Base-by-base conservation (phyloP, 225 moss, liverwort and hornwort genomes). In the Physcomitrellopsis africana region DNA sequence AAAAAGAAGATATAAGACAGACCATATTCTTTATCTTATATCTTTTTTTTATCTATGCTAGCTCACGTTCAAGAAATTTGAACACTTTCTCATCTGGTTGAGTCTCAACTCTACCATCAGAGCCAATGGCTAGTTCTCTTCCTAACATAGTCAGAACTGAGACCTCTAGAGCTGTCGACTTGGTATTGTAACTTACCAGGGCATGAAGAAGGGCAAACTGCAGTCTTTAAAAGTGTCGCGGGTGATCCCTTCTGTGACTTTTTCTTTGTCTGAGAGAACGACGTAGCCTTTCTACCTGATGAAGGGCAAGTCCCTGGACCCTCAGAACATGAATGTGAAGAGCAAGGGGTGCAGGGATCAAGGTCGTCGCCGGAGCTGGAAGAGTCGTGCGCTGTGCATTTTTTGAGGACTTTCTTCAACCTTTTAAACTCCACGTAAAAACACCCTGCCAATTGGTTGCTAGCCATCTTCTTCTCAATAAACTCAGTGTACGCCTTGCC, bases 321-420 rank as follows among this genome's bases (percentile, higher is more conserved):
- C 16, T 5, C 17, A 47, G 62, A 59, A 37, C 27, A 70, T 43
- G 60, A 32, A 20, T 42, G 16, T 24, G 49, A 72, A 11, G 49
- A 26, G 22, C 59, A 59, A 0, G 42, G 11, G 11, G 51, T 22
- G 20, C 5, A 37, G 32, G 32, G 7, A 37, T 23, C 47, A 12
- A 26, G 5, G 22, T 20, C 56, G 9, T 11, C 26, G 26, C 63
- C 55, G 22, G 44, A 42, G 47, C 19, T 41, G 29, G 58, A 27
- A 42, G 69, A n/a, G 44, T 77, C 69, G 20, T 80, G 76, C 65
- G 58, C 72, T 26, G 85, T 77, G 70, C 92, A 93, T 13, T 74
- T 67, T 76, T 90, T 93, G 65, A 93, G 51, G 10, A 90, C 69
- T 63, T 93, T 89, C 80, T 93, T 93, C 7, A 89, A 79, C n/a